These are phyloP conservation scores for Boletus rubroflammeus DNA, from an alignment of 768 basidiomycete species.

Conservation along the genomic window DNA sequence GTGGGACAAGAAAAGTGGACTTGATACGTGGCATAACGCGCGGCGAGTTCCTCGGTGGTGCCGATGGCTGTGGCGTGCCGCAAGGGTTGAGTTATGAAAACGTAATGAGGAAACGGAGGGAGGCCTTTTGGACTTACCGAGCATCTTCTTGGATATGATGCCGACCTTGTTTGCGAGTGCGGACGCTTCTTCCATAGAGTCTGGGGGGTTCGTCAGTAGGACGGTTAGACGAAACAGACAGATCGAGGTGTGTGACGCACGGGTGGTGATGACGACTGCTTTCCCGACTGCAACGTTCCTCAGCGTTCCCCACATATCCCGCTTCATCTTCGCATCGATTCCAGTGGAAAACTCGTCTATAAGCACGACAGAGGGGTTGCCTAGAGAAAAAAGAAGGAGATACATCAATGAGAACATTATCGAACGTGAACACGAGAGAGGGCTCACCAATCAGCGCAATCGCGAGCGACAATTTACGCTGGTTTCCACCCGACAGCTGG, in stretches of 20 bases:
- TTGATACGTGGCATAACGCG: constrained; percentile 71
- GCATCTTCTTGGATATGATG: constrained; percentile 66
- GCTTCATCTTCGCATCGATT: constrained; percentile 78
- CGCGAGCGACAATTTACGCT: constrained; percentile 70
- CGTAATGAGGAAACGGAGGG: background rate
- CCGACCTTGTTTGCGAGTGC: constrained; percentile 74
- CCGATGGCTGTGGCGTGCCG: constrained; percentile 52
- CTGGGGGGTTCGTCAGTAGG: constrained; percentile 29
- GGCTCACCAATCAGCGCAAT: constrained; percentile 66
- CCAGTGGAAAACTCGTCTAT: constrained; percentile 86
- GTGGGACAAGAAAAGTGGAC: constrained; percentile 70
- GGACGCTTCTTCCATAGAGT: constrained; percentile 84
- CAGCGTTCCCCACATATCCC: constrained; percentile 79
- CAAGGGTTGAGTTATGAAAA: background rate
- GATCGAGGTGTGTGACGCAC: constrained; percentile 34
- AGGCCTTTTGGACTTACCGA: constrained; percentile 48
- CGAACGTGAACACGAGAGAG: background rate
- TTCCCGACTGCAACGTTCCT: constrained; percentile 63
- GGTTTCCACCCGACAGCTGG: constrained; percentile 76
- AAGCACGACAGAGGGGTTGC: constrained; percentile 72
- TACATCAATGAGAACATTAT: background rate
- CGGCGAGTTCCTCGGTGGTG: constrained; percentile 57
- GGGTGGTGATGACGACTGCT: constrained; percentile 69
- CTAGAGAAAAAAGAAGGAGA: constrained; percentile 29
- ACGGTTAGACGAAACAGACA: background rate